Percentiles rank a stretch among this genome's conserved stretches.
These are phyloP conservation scores for Astragalus glycyphyllos DNA, from an alignment of 306 rosid species.

Conservation along the genomic window DNA sequence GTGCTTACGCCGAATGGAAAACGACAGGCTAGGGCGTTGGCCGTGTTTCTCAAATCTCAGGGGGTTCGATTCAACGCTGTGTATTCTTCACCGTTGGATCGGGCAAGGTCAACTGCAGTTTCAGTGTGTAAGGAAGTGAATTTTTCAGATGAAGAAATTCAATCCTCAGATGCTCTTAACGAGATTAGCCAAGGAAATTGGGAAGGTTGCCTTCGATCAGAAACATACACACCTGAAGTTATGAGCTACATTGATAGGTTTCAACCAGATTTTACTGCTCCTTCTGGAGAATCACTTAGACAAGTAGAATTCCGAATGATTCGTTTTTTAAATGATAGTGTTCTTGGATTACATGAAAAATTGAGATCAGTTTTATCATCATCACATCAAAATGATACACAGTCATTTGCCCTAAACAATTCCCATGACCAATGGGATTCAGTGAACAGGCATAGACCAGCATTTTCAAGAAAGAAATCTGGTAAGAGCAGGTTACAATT, in stretches of 20 bases:
- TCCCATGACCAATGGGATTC: constrained; percentile 77
- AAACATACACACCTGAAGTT: constrained; percentile 80
- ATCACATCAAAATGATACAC: constrained; percentile 68
- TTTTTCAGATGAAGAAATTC: constrained; percentile 76
- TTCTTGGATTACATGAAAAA: constrained; percentile 80
- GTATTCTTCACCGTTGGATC: constrained; percentile 82
- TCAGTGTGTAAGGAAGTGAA: constrained; percentile 85
- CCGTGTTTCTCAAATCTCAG: constrained; percentile 88
- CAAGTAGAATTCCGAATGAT: constrained; percentile 93
- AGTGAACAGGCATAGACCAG: constrained; percentile 72
- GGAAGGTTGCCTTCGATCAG: constrained; percentile 95
- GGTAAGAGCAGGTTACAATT: constrained; percentile 93
- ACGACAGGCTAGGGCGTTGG: constrained; percentile 93
- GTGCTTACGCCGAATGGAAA: constrained; percentile 70
- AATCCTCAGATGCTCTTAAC: constrained; percentile 70
- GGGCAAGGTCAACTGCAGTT: constrained; percentile 79
- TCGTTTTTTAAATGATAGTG: constrained; percentile 70
- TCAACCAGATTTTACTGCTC: constrained; percentile 93
- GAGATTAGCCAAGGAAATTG: constrained; percentile 98
- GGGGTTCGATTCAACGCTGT: constrained; percentile 79
- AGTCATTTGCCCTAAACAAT: constrained; percentile 60
- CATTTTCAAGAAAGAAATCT: constrained; percentile 74
- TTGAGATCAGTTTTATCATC: constrained; percentile 62
- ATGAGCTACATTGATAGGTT: constrained; percentile 68
- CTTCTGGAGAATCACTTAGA: constrained; percentile 94